These are phyloP conservation scores for Puccinia hordei DNA, from an alignment of 1,284 basidiomycete species.

Conservation along the genomic window DNA sequence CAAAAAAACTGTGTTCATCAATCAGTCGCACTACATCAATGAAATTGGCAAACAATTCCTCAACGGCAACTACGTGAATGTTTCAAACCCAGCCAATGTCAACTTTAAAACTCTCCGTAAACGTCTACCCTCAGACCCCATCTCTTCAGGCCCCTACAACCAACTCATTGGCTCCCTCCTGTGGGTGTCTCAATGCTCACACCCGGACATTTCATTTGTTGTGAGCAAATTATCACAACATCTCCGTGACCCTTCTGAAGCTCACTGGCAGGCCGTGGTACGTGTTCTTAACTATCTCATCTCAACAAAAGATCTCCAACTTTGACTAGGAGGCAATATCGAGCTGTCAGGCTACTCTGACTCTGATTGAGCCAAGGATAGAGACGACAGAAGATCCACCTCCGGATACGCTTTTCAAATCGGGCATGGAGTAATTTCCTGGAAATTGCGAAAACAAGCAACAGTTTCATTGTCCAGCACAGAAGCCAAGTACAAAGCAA, in stretches of 20 bases:
- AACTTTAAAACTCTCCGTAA: not conserved
- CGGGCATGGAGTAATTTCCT: not conserved
- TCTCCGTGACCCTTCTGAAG: not conserved
- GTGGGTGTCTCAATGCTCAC: not conserved
- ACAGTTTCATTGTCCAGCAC: not conserved
- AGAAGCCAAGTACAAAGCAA: not conserved
- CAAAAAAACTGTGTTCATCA: no score
- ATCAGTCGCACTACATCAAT: not conserved
- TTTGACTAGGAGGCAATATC: not conserved
- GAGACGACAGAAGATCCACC: not conserved
- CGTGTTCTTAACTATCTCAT: not conserved
- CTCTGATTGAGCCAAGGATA: constrained; percentile 13
- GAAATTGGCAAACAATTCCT: not conserved
- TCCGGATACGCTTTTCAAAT: not conserved
- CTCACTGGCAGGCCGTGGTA: not conserved
- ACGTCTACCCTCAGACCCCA: not conserved
- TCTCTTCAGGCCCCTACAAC: not conserved
- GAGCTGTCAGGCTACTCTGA: not conserved
- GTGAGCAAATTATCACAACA: not conserved
- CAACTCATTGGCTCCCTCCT: constrained; percentile 7
- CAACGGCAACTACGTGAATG: no score
- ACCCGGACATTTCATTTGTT: constrained; percentile 3
- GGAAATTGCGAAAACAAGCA: not conserved
- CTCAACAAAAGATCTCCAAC: not conserved
- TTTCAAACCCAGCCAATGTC: not conserved